Conservation (phyloP, 139 green algal species). For the Astrephomene gubernaculifera region DNA sequence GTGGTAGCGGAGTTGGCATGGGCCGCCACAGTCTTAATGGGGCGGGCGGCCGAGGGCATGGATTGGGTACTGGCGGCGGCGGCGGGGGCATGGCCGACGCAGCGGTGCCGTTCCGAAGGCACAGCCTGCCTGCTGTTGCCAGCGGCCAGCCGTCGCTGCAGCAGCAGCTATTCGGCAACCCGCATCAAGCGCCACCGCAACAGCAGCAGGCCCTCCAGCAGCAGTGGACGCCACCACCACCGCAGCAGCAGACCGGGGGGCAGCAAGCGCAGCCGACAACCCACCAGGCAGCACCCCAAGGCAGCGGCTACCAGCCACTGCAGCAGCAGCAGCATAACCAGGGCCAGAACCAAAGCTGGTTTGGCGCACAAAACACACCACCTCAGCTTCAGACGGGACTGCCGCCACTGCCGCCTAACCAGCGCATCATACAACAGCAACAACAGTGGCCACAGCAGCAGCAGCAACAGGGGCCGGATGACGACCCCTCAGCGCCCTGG, state of each 20-base stretch:
- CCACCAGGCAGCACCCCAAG: neutral
- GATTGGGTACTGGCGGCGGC: neutral
- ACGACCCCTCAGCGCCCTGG: slow-evolving; percentile 11
- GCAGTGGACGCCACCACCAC: neutral
- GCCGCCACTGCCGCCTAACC: neutral
- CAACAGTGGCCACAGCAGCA: neutral
- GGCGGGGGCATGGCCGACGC: neutral
- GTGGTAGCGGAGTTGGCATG: no score
- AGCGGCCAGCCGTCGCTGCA: neutral
- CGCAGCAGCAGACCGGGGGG: neutral
- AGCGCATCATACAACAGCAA: neutral
- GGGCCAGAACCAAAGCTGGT: neutral
- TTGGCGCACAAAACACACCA: no score
- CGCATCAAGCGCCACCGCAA: neutral
- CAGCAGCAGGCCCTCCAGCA: neutral
- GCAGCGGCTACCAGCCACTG: neutral
- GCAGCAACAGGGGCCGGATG: neutral
- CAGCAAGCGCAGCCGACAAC: neutral
- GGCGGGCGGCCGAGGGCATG: neutral
- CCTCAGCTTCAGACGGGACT: no score
- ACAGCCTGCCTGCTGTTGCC: neutral
- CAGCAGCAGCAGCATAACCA: slow-evolving; percentile 12
- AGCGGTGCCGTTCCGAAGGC: no score
- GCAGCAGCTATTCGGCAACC: neutral
- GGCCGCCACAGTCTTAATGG: neutral